Conservation (phyloP, 306 rosid species). For the Rosa lucieae region DNA sequence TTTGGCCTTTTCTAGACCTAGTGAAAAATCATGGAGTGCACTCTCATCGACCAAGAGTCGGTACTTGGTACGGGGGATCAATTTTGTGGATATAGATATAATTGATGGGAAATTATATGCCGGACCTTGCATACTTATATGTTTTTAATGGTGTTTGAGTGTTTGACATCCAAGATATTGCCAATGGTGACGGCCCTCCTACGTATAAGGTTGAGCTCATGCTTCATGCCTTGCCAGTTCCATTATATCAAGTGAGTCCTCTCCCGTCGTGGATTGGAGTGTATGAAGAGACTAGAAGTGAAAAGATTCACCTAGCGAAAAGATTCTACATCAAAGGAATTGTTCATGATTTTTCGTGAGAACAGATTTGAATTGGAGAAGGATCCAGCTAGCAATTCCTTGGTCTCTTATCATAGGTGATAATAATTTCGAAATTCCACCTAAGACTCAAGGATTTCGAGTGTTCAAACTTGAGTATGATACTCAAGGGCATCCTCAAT, state of each 20-base stretch:
- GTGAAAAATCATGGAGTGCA: not conserved
- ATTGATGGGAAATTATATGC: constrained; percentile 7
- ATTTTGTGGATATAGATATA: not conserved
- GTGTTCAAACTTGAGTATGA: not conserved
- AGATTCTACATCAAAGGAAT: not conserved
- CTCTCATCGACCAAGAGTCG: not conserved
- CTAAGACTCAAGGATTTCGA: not conserved
- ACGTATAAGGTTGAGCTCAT: not conserved
- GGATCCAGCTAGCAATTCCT: not conserved
- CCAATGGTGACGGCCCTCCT: not conserved
- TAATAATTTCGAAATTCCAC: not conserved
- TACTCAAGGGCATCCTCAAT: not conserved
- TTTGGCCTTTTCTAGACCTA: not conserved
- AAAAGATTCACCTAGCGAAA: not conserved
- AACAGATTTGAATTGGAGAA: not conserved
- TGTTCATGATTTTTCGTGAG: not conserved
- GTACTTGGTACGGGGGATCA: too few species aligned
- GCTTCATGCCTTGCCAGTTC: not conserved
- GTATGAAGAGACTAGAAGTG: not conserved
- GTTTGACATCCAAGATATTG: not conserved
- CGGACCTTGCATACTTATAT: not conserved
- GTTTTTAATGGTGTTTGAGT: not conserved
- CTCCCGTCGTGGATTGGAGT: not conserved
- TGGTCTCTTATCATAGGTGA: not conserved
- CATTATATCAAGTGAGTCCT: not conserved